Evolutionary conservation across 2,329 filamentous ascomycete genomes (phyloP).

Genomic region (Mycosphaerella sp.): DNA sequence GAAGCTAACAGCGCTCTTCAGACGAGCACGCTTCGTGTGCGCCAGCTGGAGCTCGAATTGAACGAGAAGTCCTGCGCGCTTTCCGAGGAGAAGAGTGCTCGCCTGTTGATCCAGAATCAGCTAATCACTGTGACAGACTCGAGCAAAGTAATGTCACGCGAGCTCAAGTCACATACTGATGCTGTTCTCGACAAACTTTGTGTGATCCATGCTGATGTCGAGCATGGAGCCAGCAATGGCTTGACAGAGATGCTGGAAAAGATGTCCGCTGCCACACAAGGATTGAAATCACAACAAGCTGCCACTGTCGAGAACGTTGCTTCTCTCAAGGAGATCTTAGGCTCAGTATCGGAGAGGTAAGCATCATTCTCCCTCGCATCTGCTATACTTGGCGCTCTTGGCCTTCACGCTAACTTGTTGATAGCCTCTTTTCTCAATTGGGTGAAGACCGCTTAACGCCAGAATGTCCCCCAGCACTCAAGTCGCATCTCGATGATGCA

Average conservation of each 20-base stretch:
- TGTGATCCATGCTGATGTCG: slow-evolving; percentile 18
- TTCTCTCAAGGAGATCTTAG: slow-evolving; percentile 19
- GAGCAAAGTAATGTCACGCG: slow-evolving; percentile 9
- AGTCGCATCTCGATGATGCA: slow-evolving; percentile 16
- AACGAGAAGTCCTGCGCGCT: slow-evolving; percentile 20
- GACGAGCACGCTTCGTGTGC: slow-evolving; percentile 2
- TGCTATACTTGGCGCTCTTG: background rate
- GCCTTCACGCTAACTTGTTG: background rate
- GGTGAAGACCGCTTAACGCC: background rate
- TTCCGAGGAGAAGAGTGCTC: slow-evolving; percentile 23
- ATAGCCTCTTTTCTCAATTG: background rate
- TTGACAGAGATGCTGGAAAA: slow-evolving; percentile 18
- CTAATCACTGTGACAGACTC: slow-evolving; percentile 5
- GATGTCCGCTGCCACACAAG: slow-evolving; percentile 18
- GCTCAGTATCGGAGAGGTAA: slow-evolving; percentile 18
- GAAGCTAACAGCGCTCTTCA: slow-evolving; percentile 18
- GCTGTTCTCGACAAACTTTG: slow-evolving; percentile 24
- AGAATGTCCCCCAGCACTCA: slow-evolving; percentile 2
- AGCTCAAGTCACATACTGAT: slow-evolving; percentile 16
- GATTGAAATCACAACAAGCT: slow-evolving; percentile 16
- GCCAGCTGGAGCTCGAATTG: slow-evolving; percentile 21
- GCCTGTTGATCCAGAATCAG: slow-evolving; percentile 23
- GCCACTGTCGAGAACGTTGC: slow-evolving; percentile 18
- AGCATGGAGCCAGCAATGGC: slow-evolving; percentile 4
- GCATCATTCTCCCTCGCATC: background rate